These are phyloP conservation scores for Kockiozyma suomiensis DNA, from an alignment of 805 yeast genomes.

Conservation along the genomic window DNA sequence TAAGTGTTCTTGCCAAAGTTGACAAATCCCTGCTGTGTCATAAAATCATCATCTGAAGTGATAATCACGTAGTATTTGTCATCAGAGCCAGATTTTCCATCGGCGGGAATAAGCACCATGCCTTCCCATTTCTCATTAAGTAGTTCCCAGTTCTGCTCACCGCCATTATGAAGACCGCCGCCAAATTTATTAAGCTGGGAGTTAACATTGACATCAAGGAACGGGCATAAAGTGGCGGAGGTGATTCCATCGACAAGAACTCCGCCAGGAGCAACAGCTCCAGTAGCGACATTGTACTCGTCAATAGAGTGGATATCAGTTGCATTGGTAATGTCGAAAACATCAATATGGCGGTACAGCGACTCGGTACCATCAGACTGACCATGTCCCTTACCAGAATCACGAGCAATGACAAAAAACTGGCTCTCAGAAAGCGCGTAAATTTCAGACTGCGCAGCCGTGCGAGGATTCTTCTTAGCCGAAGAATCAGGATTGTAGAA, in stretches of 20 bases:
- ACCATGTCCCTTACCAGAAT: slow-evolving; percentile 28
- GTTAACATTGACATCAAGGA: slow-evolving; percentile 28
- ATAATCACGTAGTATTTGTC: slow-evolving; percentile 20
- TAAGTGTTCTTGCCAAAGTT: slow-evolving; percentile 25
- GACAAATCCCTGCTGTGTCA: slow-evolving; percentile 23
- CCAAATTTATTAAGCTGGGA: slow-evolving; percentile 25
- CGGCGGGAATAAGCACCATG: slow-evolving; percentile 24
- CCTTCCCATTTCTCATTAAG: slow-evolving; percentile 35
- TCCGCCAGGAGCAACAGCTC: slow-evolving; percentile 28
- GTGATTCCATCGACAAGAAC: slow-evolving; percentile 22
- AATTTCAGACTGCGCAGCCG: slow-evolving; percentile 32
- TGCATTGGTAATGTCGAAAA: slow-evolving; percentile 24
- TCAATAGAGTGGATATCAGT: slow-evolving; percentile 20
- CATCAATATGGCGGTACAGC: slow-evolving; percentile 24
- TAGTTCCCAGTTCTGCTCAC: slow-evolving; percentile 22
- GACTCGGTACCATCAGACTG: slow-evolving; percentile 20
- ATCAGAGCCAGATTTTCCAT: slow-evolving; percentile 30
- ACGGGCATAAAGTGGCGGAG: slow-evolving; percentile 26
- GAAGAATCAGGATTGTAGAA: slow-evolving; percentile 15
- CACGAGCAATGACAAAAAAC: slow-evolving; percentile 29
- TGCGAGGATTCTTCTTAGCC: slow-evolving; percentile 21
- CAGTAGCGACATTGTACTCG: slow-evolving; percentile 24
- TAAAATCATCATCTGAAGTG: slow-evolving; percentile 30
- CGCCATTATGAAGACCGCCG: slow-evolving; percentile 32
- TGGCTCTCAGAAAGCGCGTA: slow-evolving; percentile 25